Conservation (phyloP, 164 flowering plant species). For the Malania oleifera region DNA sequence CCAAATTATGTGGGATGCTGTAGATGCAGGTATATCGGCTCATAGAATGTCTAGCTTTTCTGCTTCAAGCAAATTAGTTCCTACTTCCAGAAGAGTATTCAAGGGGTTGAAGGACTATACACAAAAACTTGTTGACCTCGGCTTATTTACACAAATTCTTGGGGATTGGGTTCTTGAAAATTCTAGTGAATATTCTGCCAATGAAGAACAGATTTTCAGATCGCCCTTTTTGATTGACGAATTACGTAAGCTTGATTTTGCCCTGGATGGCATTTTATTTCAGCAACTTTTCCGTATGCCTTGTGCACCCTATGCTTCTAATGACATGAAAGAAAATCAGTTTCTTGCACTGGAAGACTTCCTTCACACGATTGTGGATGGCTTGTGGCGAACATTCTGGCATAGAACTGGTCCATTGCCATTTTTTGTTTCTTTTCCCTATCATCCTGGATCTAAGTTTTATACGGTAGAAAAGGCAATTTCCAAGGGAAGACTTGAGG, state of each 20-base stretch:
- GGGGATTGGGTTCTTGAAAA: slow-evolving; percentile 55
- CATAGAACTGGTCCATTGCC: slow-evolving; percentile 47
- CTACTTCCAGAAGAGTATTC: slow-evolving; percentile 47
- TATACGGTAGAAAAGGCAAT: slow-evolving; percentile 53
- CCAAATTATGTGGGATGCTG: no score
- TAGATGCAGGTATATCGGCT: slow-evolving; percentile 43
- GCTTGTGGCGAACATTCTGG: slow-evolving; percentile 73
- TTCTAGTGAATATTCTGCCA: slow-evolving; percentile 18
- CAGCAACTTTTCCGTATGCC: slow-evolving; percentile 72
- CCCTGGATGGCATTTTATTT: slow-evolving; percentile 55
- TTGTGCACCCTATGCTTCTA: slow-evolving; percentile 25
- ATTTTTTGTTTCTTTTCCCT: slow-evolving; percentile 49
- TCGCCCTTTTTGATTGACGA: slow-evolving; percentile 57
- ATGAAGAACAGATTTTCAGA: slow-evolving; percentile 29
- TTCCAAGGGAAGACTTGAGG: slow-evolving; percentile 40
- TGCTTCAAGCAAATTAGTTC: slow-evolving; percentile 41
- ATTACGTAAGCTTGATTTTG: slow-evolving; percentile 51
- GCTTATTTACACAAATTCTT: slow-evolving; percentile 40
- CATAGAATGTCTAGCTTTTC: slow-evolving; percentile 41
- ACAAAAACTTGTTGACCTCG: slow-evolving; percentile 41
- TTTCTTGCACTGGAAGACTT: slow-evolving; percentile 62
- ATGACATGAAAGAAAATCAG: slow-evolving; percentile 40
- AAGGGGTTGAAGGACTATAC: slow-evolving; percentile 53
- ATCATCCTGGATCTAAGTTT: slow-evolving; percentile 53
- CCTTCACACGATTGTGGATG: slow-evolving; percentile 41